Base-by-base conservation (phyloP, 768 basidiomycete species). In the Boletus patriciae region DNA sequence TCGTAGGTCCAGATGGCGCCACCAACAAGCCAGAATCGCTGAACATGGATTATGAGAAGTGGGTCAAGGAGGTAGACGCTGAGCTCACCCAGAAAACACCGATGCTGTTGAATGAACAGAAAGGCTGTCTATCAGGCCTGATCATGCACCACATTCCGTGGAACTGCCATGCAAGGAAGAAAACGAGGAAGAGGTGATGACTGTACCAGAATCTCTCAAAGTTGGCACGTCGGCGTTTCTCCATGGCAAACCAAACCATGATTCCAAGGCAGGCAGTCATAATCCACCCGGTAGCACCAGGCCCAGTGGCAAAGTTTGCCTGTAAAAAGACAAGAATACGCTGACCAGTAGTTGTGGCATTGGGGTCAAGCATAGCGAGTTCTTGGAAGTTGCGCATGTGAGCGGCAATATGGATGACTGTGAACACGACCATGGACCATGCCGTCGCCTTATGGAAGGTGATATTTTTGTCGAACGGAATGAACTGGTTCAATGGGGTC, bases 71-170 rank as follows among this genome's bases (percentile, higher is more conserved):
- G 42, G 31, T 25, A 44, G 37, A 48, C 18, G 11, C 21, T 11
- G 27, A 16, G 76, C 86, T 52, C 61, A 92, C 92, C 95, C 96
- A 98, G 78, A 98, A 98, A 58, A 96, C 92, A 62, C 94, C 95
- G 60, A 95, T 87, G 37, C 76, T 83, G 68, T 88, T 89, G 72
- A 72, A 88, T 5, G 90, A 91, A 75, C 95, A 98, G 74, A 80
- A 94, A 0, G 93, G 93, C 1, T 90, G 81, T 52, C 90, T 80
- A 73, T 97, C 93, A 25, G 94, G 94, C 73, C 90, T 76, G 76
- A 95, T 92, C 91, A 94, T 93, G 76, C 93, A 94, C 83, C 92
- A 95, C 90, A 95, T 89, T 52, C 94, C 94, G 68, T 95, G 94
- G 31, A 96, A 77, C 71, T 98, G 95, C 95, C 95, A 97, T 68